Conservation (phyloP, 2,329 filamentous ascomycete species). For the Davidsoniella neocaledoniae region DNA sequence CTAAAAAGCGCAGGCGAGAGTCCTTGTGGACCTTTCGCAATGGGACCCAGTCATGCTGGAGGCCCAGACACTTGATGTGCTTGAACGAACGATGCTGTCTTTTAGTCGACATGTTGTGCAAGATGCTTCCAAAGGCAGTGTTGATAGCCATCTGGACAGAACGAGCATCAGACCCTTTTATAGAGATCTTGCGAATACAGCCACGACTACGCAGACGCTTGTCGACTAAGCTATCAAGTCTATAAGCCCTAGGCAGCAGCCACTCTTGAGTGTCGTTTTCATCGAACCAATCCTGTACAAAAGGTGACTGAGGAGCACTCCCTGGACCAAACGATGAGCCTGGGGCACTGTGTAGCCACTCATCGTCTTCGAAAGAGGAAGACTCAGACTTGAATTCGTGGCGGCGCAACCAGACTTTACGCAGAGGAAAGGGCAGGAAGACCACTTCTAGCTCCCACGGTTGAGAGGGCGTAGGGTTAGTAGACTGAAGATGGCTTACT, state of each 20-base stretch:
- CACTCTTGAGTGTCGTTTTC: conserved; percentile 36
- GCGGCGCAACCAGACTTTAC: conserved; percentile 35
- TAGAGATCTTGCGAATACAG: conserved; percentile 44
- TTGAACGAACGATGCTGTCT: conserved; percentile 2
- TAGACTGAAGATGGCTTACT: conserved; percentile 39
- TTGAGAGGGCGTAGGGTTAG: conserved; percentile 33
- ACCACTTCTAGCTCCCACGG: conserved; percentile 66
- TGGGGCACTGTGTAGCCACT: conserved; percentile 30
- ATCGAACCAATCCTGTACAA: conserved; percentile 29
- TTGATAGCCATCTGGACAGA: conserved; percentile 50
- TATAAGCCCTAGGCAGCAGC: conserved; percentile 53
- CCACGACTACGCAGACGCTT: conserved; percentile 60
- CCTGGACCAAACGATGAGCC: background rate
- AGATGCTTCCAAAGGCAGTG: conserved; percentile 41
- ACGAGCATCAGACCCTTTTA: conserved; percentile 46
- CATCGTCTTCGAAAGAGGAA: conserved; percentile 24
- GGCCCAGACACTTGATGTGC: conserved; percentile 32
- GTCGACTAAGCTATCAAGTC: conserved; percentile 44
- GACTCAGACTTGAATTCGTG: conserved; percentile 29
- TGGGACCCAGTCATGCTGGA: conserved; percentile 56
- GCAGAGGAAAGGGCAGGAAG: conserved; percentile 51
- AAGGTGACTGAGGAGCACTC: conserved; percentile 27
- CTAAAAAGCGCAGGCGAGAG: conserved; percentile 52
- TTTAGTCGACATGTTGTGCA: conserved; percentile 17
- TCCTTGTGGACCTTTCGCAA: conserved; percentile 62